Percentiles rank a stretch among this genome's conserved stretches.
phyloP scores from a whole-genome alignment of 495 filamentous ascomycete species.

The Immersiella caudata region DNA sequence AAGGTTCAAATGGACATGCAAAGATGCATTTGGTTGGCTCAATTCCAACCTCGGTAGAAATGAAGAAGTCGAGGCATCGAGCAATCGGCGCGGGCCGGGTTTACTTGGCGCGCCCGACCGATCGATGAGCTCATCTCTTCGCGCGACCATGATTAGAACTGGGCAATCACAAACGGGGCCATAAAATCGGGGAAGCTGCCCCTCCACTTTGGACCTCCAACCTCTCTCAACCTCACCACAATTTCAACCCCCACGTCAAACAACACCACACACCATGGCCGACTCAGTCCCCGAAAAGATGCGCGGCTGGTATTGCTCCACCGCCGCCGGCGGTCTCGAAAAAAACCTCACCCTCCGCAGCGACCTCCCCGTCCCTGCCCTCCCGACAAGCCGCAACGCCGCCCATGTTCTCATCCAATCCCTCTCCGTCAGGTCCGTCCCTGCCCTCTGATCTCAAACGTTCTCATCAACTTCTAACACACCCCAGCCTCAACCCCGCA shows the following conservation, averaged over 20 bases:
- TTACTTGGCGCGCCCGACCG: not conserved
- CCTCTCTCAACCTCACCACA: not conserved
- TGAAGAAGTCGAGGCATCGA: not conserved
- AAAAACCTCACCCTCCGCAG: constrained; percentile 58
- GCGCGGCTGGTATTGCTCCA: constrained; percentile 65
- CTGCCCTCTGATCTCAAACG: too few relatives aligned
- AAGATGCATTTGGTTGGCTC: not conserved
- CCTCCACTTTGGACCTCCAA: not conserved
- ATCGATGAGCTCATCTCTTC: not conserved
- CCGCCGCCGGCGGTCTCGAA: constrained; percentile 53
- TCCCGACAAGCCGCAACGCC: constrained; percentile 38
- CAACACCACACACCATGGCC: not conserved
- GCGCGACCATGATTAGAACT: not conserved
- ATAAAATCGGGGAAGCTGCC: not conserved
- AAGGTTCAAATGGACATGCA: not conserved
- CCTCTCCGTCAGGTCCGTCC: too few relatives aligned
- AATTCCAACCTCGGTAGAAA: not conserved
- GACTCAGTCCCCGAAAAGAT: constrained; percentile 48
- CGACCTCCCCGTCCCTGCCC: constrained; percentile 44
- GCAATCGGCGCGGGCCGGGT: not conserved
- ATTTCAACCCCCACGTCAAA: not conserved
- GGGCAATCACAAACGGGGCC: not conserved
- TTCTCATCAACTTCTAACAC: too few relatives aligned
- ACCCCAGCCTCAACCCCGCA: constrained; percentile 66
- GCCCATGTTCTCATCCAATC: constrained; percentile 60